Conservation (phyloP, 805 yeast genomes). For the Kluyveromyces siamensis region DNA sequence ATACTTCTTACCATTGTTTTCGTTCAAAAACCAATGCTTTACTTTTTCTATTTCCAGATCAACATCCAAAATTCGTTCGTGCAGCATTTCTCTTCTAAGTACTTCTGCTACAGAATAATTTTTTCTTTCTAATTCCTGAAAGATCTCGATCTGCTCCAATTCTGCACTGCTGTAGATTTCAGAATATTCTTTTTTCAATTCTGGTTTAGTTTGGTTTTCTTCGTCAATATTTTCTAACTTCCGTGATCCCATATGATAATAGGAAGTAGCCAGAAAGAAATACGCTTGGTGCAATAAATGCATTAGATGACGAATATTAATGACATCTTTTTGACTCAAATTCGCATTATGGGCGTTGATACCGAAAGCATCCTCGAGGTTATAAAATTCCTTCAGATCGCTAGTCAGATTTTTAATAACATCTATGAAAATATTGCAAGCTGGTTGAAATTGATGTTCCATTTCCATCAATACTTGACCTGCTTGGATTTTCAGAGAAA, state of each 20-base stretch:
- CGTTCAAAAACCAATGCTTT: conserved; percentile 6
- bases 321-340: background rate
- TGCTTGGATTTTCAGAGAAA: conserved; percentile 40
- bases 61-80: conserved; percentile 28
- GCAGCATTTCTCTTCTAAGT: conserved; percentile 43
- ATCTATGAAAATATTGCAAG: conserved; percentile 38
- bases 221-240: conserved; percentile 21
- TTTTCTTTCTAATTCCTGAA: conserved; percentile 39
- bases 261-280: conserved; percentile 55
- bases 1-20: conserved; percentile 1
- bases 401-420: conserved; percentile 30
- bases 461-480: conserved; percentile 62
- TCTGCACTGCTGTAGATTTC: conserved; percentile 23
- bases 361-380: conserved; percentile 12
- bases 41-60: conserved; percentile 19
- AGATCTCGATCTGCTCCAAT: conserved; percentile 19
- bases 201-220: conserved; percentile 12
- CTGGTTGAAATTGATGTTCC: conserved; percentile 39
- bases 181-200: conserved; percentile 12
- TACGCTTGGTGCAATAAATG: conserved; percentile 67
- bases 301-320: conserved; percentile 8
- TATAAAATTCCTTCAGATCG: conserved; percentile 17
- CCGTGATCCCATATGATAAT: conserved; percentile 23
- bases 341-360: background rate
- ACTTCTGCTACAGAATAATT: conserved; percentile 55